phyloP scores from a whole-genome alignment of 1,139 yeast genomes.

The Pichia sorboxylosa region DNA sequence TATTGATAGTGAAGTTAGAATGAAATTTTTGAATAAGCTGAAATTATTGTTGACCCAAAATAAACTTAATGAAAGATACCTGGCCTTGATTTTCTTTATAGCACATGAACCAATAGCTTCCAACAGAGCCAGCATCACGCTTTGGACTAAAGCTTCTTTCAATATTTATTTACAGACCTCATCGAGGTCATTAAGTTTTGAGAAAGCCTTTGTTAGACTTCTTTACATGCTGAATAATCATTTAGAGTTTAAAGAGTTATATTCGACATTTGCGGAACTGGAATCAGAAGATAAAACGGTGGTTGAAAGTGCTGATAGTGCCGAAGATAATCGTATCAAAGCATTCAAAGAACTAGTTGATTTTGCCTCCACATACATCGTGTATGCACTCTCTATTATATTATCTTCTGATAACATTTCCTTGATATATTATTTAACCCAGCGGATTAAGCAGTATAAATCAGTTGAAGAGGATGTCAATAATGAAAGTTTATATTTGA shows the following conservation, averaged over 20 bases:
- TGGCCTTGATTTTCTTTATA: conserved; percentile 57
- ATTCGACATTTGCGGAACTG: conserved; percentile 13
- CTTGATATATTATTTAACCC: conserved; percentile 62
- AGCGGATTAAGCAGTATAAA: conserved; percentile 67
- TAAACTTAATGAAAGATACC: conserved; percentile 49
- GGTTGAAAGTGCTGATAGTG: background rate
- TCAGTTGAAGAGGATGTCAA: conserved; percentile 21
- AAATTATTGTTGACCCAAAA: conserved; percentile 42
- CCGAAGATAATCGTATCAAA: conserved; percentile 13
- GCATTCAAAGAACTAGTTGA: conserved; percentile 9
- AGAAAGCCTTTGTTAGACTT: conserved; percentile 54
- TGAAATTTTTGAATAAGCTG: conserved; percentile 37
- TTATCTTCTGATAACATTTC: conserved; percentile 62
- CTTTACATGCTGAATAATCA: conserved; percentile 69
- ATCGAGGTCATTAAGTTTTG: conserved; percentile 38
- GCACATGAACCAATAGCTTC: conserved; percentile 61
- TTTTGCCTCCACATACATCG: conserved; percentile 47
- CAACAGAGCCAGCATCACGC: conserved; percentile 39
- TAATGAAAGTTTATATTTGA: conserved; percentile 34
- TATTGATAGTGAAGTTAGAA: conserved; percentile 46
- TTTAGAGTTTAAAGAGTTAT: conserved; percentile 45
- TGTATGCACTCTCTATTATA: conserved; percentile 49
- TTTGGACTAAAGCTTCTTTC: conserved; percentile 65
- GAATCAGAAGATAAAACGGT: background rate
- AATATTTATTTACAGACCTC: conserved; percentile 14